Evolutionary conservation across 2,329 filamentous ascomycete genomes (phyloP), one percentile per base, ranked within the genome.

Genomic region (Cryphonectria parasitica): DNA sequence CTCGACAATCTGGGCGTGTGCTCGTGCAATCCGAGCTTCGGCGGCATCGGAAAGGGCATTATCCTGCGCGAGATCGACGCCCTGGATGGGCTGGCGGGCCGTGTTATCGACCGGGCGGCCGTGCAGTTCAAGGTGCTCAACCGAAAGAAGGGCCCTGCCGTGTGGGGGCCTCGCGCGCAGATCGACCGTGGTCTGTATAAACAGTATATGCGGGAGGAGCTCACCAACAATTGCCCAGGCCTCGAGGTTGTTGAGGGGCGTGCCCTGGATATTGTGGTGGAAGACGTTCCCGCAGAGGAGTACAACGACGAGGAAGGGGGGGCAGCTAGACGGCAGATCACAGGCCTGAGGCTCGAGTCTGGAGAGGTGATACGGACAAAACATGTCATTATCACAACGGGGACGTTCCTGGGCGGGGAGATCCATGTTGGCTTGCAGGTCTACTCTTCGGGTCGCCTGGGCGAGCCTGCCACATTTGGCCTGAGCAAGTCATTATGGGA

Each of bases 11-110:
- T 98, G 28, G 95, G 95, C 69, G 93, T 96, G 41, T 98, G 95
- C 83, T 98, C 95, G 49, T 98, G 95, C 83, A 98, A 98, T 79
- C 95, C 95, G 1, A 97, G 94, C 74, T 97, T 99, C 78, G 96
- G 96, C 54, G 96, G 96, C n/a, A 98, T 99, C 75, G 96, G 96
- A 61, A 99, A 99, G 80, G 96, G 96, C 22, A 98, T 93, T 13
- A 98, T 99, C 84, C 85, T 99, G 66, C 91, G 95, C 58, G 96
- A 99, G 81, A 91, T 99, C 43, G 96, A 99, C 83, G 96, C 96
- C 0, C 85, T 99, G 71, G 96, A 98, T 77, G 96, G 96, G 0
- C 84, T 99, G 28, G 91, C 94, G 0, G 95, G 94, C 0, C 88
- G 93, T 49, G 91, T 98, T 31, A 94, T 97, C 71, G 96, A 99